Percentiles rank a stretch among this genome's conserved stretches.
Evolutionary conservation across 257 asterid genomes (phyloP).

Genomic region (Catharanthus roseus): DNA sequence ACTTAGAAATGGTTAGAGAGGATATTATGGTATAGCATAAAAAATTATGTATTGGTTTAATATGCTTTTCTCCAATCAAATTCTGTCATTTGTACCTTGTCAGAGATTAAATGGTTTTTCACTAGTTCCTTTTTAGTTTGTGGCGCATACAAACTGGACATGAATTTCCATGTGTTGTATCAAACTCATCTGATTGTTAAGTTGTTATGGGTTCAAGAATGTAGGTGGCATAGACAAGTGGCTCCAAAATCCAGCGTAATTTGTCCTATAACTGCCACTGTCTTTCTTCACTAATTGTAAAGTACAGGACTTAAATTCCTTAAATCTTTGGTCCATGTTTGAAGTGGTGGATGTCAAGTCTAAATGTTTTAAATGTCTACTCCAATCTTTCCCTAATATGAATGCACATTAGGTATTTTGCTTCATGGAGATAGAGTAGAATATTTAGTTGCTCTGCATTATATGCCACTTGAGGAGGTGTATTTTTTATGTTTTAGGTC

Average conservation of each 20-base stretch:
- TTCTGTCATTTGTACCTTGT: not conserved
- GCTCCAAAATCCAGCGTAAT: not conserved
- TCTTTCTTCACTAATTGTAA: not conserved
- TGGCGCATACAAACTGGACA: not conserved
- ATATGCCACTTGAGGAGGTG: not conserved
- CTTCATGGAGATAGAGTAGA: not conserved
- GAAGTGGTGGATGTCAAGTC: not conserved
- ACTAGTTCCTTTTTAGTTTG: not conserved
- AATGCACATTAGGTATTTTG: not conserved
- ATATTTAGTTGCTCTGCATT: not conserved
- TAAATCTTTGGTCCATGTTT: not conserved
- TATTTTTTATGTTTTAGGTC: too few relatives aligned
- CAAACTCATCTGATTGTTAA: not conserved
- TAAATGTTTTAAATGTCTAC: not conserved
- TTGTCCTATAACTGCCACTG: not conserved
- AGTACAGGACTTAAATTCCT: not conserved
- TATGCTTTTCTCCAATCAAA: not conserved
- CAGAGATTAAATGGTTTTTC: not conserved
- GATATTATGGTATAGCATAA: not conserved
- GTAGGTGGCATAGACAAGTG: not conserved
- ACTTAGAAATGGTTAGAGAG: not conserved
- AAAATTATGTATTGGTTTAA: not conserved
- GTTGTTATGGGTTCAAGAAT: not conserved
- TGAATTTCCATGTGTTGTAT: not conserved
- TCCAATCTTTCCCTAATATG: not conserved